phyloP scores from a whole-genome alignment of 805 yeast species.

The Deakozyma indianensis region DNA sequence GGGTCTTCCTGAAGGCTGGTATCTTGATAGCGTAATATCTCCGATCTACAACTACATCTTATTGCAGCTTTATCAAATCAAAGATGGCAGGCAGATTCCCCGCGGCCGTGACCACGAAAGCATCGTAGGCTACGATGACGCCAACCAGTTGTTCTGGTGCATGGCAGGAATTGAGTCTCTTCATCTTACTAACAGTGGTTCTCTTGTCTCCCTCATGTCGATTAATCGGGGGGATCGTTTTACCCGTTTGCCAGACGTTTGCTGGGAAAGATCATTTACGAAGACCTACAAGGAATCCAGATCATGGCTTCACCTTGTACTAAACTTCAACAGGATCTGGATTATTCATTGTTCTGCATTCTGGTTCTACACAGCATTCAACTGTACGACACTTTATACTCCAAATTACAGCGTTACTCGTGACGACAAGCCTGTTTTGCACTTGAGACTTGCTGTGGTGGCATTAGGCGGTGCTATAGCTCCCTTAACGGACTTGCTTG shows the following conservation, averaged over 20 bases:
- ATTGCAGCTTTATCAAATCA: conserved; percentile 35
- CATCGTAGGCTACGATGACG: conserved; percentile 78
- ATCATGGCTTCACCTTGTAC: conserved; percentile 60
- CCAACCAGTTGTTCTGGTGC: conserved; percentile 81
- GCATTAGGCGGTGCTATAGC: conserved; percentile 57
- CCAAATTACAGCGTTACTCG: conserved; percentile 34
- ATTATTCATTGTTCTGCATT: conserved; percentile 58
- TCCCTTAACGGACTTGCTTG: conserved; percentile 29
- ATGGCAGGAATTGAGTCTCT: conserved; percentile 51
- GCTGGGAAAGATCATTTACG: conserved; percentile 54
- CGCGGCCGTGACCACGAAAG: conserved; percentile 50
- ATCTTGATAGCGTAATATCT: conserved; percentile 52
- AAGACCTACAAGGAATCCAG: conserved; percentile 67
- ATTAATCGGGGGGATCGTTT: conserved; percentile 39
- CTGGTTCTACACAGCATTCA: conserved; percentile 63
- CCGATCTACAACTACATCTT: conserved; percentile 56
- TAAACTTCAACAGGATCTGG: conserved; percentile 71
- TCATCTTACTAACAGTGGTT: conserved; percentile 28
- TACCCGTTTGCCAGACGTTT: conserved; percentile 33
- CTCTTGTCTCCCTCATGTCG: conserved; percentile 35
- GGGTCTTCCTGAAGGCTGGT: conserved; percentile 17
- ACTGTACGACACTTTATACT: conserved; percentile 57
- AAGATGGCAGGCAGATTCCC: conserved; percentile 30
- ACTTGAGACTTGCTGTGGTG: conserved; percentile 40
- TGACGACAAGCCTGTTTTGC: conserved; percentile 47